phyloP scores from a whole-genome alignment of 495 filamentous ascomycete genomes.

The Pseudoneurospora amorphoporcata region DNA sequence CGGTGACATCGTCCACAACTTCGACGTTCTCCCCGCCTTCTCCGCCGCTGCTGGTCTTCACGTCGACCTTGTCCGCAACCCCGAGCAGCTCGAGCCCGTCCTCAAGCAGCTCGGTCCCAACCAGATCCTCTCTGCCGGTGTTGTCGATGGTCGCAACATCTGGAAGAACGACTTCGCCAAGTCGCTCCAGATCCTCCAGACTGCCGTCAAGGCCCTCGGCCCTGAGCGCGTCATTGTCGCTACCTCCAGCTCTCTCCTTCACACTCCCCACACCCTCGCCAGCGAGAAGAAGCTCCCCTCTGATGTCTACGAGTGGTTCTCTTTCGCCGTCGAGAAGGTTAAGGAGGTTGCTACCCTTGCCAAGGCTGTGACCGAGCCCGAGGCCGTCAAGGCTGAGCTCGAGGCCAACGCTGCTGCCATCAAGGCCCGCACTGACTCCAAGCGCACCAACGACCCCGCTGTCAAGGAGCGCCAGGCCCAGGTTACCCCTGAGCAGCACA shows the following conservation, averaged over 20 bases:
- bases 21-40: conserved; percentile 63
- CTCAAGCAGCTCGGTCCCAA: conserved; percentile 77
- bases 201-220: conserved; percentile 84
- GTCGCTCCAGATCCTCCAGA: conserved; percentile 79
- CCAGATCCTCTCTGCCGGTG: conserved; percentile 83
- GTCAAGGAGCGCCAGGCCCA: conserved; percentile 91
- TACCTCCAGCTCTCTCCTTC: conserved; percentile 92
- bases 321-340: conserved; percentile 93
- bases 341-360: conserved; percentile 84
- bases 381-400: conserved; percentile 71
- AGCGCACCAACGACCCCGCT: conserved; percentile 88
- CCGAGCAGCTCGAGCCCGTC: conserved; percentile 94
- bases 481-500: conserved; percentile 74
- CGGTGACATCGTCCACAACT: conserved; percentile 98
- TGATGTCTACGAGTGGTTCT: conserved; percentile 96
- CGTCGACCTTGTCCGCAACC: conserved; percentile 92
- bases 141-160: conserved; percentile 98
- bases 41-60: conserved; percentile 71
- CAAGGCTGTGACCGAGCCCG: conserved; percentile 88
- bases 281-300: conserved; percentile 93
- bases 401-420: conserved; percentile 92
- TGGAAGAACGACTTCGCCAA: conserved; percentile 98
- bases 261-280: conserved; percentile 93
- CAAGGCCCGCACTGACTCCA: conserved; percentile 77
- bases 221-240: conserved; percentile 93